A percentile compares a stretch with the other conserved stretches of the same genome.
Evolutionary conservation across 768 basidiomycete genomes (phyloP).

Genomic region (Russula vinacea): DNA sequence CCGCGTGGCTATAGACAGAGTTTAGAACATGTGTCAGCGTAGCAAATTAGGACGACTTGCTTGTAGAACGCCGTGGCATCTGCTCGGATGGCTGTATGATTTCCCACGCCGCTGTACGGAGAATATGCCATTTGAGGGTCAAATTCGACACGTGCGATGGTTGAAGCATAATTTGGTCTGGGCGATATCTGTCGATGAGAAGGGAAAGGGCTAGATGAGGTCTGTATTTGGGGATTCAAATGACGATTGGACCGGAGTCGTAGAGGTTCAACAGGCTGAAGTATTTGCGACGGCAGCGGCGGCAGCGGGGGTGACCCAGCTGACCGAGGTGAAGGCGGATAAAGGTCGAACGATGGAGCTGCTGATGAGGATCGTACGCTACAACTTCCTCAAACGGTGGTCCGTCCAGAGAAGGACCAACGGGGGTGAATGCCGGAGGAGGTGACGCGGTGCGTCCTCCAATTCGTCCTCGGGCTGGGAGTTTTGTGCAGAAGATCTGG

Average conservation of each 20-base stretch:
- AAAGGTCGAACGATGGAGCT: slow-evolving; percentile 30
- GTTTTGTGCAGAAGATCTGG: neutral
- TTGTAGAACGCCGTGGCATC: slow-evolving; percentile 53
- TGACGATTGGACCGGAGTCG: slow-evolving; percentile 3
- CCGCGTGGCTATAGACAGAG: slow-evolving; percentile 45
- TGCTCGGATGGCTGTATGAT: slow-evolving; percentile 27
- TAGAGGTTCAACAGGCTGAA: slow-evolving; percentile 7
- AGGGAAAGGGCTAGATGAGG: neutral
- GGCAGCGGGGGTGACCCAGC: neutral
- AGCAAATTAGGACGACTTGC: slow-evolving; percentile 37
- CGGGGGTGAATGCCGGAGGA: slow-evolving; percentile 43
- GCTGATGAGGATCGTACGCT: slow-evolving; percentile 30
- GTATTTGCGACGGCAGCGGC: too few species aligned
- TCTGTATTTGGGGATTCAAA: slow-evolving; percentile 4
- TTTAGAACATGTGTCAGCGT: slow-evolving; percentile 5
- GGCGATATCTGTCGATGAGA: neutral
- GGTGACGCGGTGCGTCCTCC: slow-evolving; percentile 29
- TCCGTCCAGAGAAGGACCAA: slow-evolving; percentile 41
- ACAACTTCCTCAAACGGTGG: slow-evolving; percentile 38
- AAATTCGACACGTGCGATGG: slow-evolving; percentile 35
- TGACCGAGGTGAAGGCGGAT: neutral
- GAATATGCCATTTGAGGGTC: slow-evolving; percentile 51
- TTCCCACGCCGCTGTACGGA: slow-evolving; percentile 23
- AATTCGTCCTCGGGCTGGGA: neutral
- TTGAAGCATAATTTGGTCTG: slow-evolving; percentile 7